A percentile compares a stretch with the other conserved stretches of the same genome.
phyloP scores from a whole-genome alignment of 306 rosid genomes.

The Prunus mira region DNA sequence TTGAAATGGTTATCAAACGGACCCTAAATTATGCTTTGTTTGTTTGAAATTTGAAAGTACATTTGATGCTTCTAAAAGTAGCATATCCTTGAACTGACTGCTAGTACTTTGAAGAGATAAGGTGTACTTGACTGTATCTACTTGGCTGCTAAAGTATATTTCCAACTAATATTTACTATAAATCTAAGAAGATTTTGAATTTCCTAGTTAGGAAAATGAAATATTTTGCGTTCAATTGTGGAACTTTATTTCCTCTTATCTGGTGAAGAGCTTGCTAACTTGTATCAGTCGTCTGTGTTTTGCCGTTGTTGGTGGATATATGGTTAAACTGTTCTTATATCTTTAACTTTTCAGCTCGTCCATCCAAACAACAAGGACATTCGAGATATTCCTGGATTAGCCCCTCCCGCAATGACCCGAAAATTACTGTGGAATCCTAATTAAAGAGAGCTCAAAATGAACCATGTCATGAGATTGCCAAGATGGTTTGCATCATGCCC shows the following conservation, averaged over 20 bases:
- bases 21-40: not conserved
- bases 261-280: not conserved
- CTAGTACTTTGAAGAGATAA: not conserved
- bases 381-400: constrained; percentile 90
- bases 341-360: constrained; percentile 58
- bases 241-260: not conserved
- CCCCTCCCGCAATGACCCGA: constrained; percentile 77
- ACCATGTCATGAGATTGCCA: not conserved
- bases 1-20: too few species aligned
- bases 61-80: not conserved
- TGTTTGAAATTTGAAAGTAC: not conserved
- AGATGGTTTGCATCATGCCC: constrained; percentile 7
- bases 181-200: not conserved
- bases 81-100: not conserved
- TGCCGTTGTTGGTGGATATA: not conserved
- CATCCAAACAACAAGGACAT: constrained; percentile 80
- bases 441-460: constrained; percentile 15
- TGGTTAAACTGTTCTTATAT: constrained; percentile 11
- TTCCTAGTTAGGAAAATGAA: not conserved
- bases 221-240: not conserved
- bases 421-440: constrained; percentile 54
- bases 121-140: not conserved
- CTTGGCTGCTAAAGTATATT: not conserved
- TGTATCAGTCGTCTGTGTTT: not conserved
- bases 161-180: not conserved